These are phyloP conservation scores for Phytophthora citricola DNA, from an alignment of 352 stramenopile genomes.

Conservation along the genomic window DNA sequence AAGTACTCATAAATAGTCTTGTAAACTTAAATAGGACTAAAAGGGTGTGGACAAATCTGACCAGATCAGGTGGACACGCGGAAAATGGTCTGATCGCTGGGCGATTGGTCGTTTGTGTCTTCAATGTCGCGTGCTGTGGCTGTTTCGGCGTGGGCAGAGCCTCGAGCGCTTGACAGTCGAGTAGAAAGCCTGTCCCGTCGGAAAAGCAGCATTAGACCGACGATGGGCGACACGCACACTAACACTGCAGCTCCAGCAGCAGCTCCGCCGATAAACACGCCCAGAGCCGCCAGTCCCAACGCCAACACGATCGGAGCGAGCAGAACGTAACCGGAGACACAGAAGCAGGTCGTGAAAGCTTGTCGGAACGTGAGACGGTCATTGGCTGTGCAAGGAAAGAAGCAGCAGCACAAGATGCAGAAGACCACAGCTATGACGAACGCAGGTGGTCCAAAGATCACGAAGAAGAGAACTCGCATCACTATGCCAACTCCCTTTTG, in stretches of 20 bases:
- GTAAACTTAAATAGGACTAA: slow-evolving; percentile 20
- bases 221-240: slow-evolving; percentile 36
- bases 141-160: slow-evolving; percentile 22
- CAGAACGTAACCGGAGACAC: slow-evolving; percentile 60
- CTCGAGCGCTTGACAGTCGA: slow-evolving; percentile 19
- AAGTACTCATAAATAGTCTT: slow-evolving; percentile 10
- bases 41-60: neutral
- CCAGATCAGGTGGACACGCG: slow-evolving; percentile 26
- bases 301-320: slow-evolving; percentile 54
- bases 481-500: slow-evolving; percentile 46
- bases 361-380: slow-evolving; percentile 54
- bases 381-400: slow-evolving; percentile 59
- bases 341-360: slow-evolving; percentile 73
- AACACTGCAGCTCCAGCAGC: slow-evolving; percentile 36
- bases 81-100: slow-evolving; percentile 40
- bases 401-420: slow-evolving; percentile 69
- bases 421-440: slow-evolving; percentile 66
- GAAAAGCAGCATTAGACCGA: slow-evolving; percentile 35
- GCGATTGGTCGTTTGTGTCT: slow-evolving; percentile 38
- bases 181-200: slow-evolving; percentile 18
- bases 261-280: slow-evolving; percentile 32
- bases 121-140: slow-evolving; percentile 30
- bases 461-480: slow-evolving; percentile 61
- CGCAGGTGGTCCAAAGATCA: slow-evolving; percentile 70
- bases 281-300: slow-evolving; percentile 35